Base-by-base conservation (phyloP, 2,329 filamentous ascomycete genomes). In the Pseudopyricularia javanii region DNA sequence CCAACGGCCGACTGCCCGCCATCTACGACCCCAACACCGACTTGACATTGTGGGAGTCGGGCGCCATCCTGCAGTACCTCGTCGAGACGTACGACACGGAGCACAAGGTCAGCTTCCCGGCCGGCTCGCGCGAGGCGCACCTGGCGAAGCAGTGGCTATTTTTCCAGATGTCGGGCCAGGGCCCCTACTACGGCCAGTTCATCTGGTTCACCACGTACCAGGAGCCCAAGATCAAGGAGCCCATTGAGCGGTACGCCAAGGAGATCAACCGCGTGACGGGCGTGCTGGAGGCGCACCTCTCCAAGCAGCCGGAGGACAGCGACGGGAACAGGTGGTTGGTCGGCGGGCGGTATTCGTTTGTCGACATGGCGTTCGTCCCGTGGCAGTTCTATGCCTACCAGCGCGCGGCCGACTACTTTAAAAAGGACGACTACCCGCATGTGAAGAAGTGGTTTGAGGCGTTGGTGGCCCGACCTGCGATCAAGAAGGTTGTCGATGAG, bases 401-500 rank as follows among this genome's bases (percentile, higher is more conserved):
- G 15, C 33, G 26, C 7, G 40, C 17, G 7, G 45, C 45, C 22
- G 50, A 34, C 30, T n/a, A 32, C 7, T 30, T 33, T 40, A 79
- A 89, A 49, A 79, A 91, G 53, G 71, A 82, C 1, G 82, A 88
- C 56, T 93, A 89, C 68, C 86, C 87, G 4, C 65, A 76, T 50
- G 63, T 93, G 55, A 81, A 88, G 63, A 80, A 80, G 48, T 93
- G 88, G 88, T 76, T 89, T 58, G 78, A 84, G 59, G 74, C 74
- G 53, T 76, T 91, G 70, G 70, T 79, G n/a, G 73, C 78, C 57
- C 75, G 87, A 3, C 79, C 82, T 0, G 86, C 74, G 3, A 78
- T 90, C n/a, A 79, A 89, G 68, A 85, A 82, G 65, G 88, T 34
- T 14, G 12, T 51, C 14, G 22, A 40, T 2, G 40, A 45, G 22